Evolutionary conservation across 176 grass and related monocot species (phyloP).

Genomic region (Canna indica): DNA sequence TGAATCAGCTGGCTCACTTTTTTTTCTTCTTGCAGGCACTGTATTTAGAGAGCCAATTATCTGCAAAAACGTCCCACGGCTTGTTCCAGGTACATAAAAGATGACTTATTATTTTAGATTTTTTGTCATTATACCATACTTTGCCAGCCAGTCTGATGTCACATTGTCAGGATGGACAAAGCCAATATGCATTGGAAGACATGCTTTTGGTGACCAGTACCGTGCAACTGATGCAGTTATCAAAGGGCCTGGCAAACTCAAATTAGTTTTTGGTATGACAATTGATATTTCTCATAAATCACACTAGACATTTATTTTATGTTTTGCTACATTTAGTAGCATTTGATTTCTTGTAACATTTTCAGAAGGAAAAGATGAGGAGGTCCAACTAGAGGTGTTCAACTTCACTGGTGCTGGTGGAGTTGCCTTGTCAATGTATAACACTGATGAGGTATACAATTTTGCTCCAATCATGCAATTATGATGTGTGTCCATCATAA

Average conservation of each 20-base stretch:
- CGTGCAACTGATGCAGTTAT: conserved; percentile 58
- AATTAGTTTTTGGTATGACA: conserved; percentile 60
- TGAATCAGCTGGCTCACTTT: conserved; percentile 7
- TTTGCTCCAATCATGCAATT: neutral
- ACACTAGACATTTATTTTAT: neutral
- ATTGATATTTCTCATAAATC: neutral
- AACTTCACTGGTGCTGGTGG: conserved; percentile 61
- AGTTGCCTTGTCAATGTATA: conserved; percentile 73
- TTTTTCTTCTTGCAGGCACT: conserved; percentile 39
- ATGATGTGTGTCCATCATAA: neutral
- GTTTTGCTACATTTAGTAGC: conserved; percentile 1
- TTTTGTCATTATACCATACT: neutral
- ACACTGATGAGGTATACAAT: conserved; percentile 53
- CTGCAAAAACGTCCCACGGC: conserved; percentile 64
- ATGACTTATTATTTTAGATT: neutral
- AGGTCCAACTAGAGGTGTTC: conserved; percentile 63
- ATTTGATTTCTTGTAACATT: conserved; percentile 8
- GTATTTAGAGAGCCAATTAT: conserved; percentile 79
- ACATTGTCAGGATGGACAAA: conserved; percentile 45
- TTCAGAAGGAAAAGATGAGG: conserved; percentile 52
- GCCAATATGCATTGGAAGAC: conserved; percentile 74
- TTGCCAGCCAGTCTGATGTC: conserved; percentile 9
- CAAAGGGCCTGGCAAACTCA: conserved; percentile 68
- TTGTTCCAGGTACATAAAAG: conserved; percentile 45
- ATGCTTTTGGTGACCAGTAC: conserved; percentile 83